phyloP scores from a whole-genome alignment of 2,329 filamentous ascomycete genomes.

The Dissoconium aciculare region DNA sequence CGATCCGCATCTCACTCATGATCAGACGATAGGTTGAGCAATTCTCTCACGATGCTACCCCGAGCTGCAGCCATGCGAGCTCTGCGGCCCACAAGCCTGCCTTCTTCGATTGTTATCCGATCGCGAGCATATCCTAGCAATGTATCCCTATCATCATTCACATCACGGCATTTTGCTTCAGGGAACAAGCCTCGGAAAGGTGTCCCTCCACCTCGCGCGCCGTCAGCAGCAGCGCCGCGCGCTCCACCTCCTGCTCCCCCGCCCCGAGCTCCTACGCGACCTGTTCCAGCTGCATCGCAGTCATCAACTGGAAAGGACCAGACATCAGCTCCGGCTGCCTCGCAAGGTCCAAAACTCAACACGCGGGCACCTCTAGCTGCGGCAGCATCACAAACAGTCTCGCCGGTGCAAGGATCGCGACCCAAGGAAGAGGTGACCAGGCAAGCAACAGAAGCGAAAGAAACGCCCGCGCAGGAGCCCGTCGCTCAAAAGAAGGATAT shows the following conservation, averaged over 20 bases:
- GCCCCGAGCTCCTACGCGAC: too few species aligned
- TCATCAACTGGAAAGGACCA: background rate
- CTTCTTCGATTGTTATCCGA: background rate
- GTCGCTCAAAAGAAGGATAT: constrained; percentile 18
- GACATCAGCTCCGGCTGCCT: background rate
- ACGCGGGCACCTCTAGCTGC: background rate
- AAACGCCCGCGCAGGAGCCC: constrained; percentile 17
- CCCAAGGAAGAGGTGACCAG: background rate
- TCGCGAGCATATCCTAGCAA: background rate
- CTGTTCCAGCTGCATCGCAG: too few species aligned
- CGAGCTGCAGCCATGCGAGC: background rate
- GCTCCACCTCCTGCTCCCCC: background rate
- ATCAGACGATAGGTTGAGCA: too few species aligned
- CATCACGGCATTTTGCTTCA: background rate
- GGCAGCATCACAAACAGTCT: background rate
- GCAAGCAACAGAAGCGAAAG: background rate
- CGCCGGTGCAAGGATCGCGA: background rate
- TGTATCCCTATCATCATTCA: background rate
- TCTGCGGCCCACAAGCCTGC: background rate
- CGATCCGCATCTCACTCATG: too few species aligned
- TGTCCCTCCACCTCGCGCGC: background rate
- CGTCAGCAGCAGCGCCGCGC: background rate
- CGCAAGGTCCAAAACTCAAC: background rate
- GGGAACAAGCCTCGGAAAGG: background rate
- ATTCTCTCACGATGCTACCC: background rate